Evolutionary conservation across 768 basidiomycete species (phyloP), one percentile per base, ranked within the genome.

Genomic region (Postia placenta): DNA sequence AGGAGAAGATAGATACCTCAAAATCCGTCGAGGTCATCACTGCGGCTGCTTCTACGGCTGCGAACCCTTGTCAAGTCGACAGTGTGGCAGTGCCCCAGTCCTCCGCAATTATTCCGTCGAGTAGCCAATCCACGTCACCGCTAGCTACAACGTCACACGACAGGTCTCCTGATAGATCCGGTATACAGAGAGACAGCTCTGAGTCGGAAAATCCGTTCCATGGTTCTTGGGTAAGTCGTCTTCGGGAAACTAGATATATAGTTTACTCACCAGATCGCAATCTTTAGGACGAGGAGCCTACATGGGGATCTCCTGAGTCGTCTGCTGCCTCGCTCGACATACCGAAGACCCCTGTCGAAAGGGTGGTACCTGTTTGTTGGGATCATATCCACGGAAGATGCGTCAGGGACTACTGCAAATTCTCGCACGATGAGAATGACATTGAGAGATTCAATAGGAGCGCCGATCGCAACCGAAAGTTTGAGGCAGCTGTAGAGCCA

Each of bases 361-460:
- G n/a, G 20, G 2, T 15, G 5, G 28, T 39, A 20, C 43, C 43
- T 11, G 20, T 45, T 2, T 56, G 56, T 14, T 49, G 22, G 4
- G 44, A 51, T 12, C 51, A 26, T 23, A 17, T 46, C 11, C 42
- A 44, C 23, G 52, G 56, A 11, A 20, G 24, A 6, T 56, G 56
- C 27, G 1, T 27, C 3, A 26, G 44, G 20, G 28, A 6, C 3
- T 17, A 37, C 2, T 56, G 56, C 42, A 36, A 30, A 23, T 56
- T n/a, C 39, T 50, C 47, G 3, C 56, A 56, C 20, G 46, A 56
- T 14, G 14, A 33, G 27, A 20, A 24, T 15, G 27, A 5, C 23
- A 11, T 19, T 41, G 28, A 15, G 12, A 33, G 11, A 24, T 22
- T 12, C 23, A 17, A 41, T 5, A 2, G 15, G 2, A 15, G 1